Base-by-base conservation (phyloP, 2,329 filamentous ascomycete genomes). In the Sclerotinia subarctica region DNA sequence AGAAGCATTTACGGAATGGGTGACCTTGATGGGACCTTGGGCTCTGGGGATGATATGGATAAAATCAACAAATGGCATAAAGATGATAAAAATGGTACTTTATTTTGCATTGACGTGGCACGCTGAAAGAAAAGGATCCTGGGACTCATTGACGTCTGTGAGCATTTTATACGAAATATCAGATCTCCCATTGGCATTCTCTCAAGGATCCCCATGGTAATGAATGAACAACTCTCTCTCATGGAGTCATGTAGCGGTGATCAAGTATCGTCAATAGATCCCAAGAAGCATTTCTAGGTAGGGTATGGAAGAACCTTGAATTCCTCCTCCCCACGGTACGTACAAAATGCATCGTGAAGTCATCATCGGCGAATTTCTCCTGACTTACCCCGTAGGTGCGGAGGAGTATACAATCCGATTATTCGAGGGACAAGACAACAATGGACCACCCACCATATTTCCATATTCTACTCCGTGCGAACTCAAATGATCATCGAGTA, bases 51-150 rank as follows among this genome's bases (percentile, higher is more conserved):
- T 65, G 24, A 54, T 46, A 26, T 56, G 51, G 51, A 47, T 56
- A 35, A 32, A 32, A 63, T 52, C 11, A 35, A 32, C 38, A 56
- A 29, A 29, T 47, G 24, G 63, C 63, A 65, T 65, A 54, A 65
- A 46, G 26, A 56, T 38, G 35, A 44, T 53, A 44, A 17, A 58
- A 60, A 60, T 46, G 38, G 38, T 54, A 32, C 35, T 64, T 44
- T 35, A 13, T 42, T 62, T 58, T 59, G 64, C 64, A 66, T 60
- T 66, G 64, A 66, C 54, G 54, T 59, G 44, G 54, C 64, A 59
- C 13, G 26, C 49, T 15, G 21, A 47, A 47, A 47, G 38, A 15
- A 42, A 15, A 42, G 3, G 32, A 64, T 64, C 60, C 59, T 26
- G 24, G 47, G 46, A 1, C 24, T 35, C 15, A 19, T 47, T 19